Percentiles rank a stretch among this genome's conserved stretches.
Conservation (phyloP, 345 rosid genomes). For the Camelina neglecta region DNA sequence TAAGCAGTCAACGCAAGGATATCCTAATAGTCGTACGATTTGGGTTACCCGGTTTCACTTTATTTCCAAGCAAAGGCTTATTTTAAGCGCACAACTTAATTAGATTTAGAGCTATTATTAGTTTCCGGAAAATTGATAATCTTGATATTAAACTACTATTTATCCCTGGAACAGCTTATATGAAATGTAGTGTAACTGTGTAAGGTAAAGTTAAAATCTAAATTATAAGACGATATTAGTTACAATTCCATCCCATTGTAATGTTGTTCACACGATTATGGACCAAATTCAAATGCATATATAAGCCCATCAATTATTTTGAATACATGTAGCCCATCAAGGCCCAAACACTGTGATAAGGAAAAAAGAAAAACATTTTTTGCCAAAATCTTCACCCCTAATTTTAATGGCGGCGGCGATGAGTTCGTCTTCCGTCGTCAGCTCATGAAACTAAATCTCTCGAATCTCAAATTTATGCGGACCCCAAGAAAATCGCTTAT, state of each 20-base stretch:
- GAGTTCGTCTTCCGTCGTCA: slow-evolving; percentile 51
- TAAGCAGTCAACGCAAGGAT: slow-evolving; percentile 23
- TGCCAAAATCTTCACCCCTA: slow-evolving; percentile 34
- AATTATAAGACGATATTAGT: too few relatives aligned
- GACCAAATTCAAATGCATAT: neutral
- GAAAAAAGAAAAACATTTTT: neutral
- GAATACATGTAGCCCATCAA: slow-evolving; percentile 19
- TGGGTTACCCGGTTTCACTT: slow-evolving; percentile 26
- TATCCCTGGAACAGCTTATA: too few relatives aligned
- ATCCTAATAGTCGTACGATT: slow-evolving; percentile 16
- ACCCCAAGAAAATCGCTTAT: slow-evolving; percentile 34
- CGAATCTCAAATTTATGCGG: slow-evolving; percentile 26
- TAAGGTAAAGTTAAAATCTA: too few relatives aligned
- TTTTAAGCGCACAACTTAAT: neutral
- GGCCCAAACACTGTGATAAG: neutral
- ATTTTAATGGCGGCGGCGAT: slow-evolving; percentile 60
- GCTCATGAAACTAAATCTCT: slow-evolving; percentile 55
- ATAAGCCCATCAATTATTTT: neutral
- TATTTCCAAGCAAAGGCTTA: slow-evolving; percentile 26
- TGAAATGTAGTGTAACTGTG: too few relatives aligned
- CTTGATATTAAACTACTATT: too few relatives aligned
- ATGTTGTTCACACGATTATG: too few relatives aligned
- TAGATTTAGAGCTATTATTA: too few relatives aligned
- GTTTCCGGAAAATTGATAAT: too few relatives aligned
- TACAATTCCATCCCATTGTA: too few relatives aligned